These are phyloP conservation scores for Zoysia matrella DNA, from an alignment of 202 grass and related monocot genomes.

Conservation along the genomic window DNA sequence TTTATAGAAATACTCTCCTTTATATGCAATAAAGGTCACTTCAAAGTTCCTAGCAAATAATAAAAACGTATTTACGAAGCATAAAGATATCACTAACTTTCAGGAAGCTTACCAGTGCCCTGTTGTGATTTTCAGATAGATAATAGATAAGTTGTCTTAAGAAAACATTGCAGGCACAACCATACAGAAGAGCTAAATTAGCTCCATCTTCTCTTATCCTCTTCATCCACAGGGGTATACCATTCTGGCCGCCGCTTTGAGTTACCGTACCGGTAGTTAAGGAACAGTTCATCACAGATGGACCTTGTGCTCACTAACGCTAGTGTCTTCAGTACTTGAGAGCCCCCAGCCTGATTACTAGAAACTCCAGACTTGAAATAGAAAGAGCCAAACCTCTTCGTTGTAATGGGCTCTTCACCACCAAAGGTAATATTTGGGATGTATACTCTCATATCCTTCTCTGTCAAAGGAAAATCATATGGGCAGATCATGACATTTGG, in stretches of 20 bases:
- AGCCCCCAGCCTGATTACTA: slow-evolving; percentile 43
- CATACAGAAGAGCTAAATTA: slow-evolving; percentile 37
- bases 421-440: slow-evolving; percentile 83
- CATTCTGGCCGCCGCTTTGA: slow-evolving; percentile 76
- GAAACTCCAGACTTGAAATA: slow-evolving; percentile 80
- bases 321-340: slow-evolving; percentile 57
- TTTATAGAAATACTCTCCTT: slow-evolving; percentile 22
- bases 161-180: slow-evolving; percentile 17
- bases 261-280: slow-evolving; percentile 90
- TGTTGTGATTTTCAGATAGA: not conserved
- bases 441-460: slow-evolving; percentile 85
- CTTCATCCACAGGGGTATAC: slow-evolving; percentile 86
- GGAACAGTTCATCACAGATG: slow-evolving; percentile 74
- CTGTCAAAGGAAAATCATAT: slow-evolving; percentile 81
- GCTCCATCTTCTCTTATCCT: slow-evolving; percentile 91
- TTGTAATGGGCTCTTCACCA: slow-evolving; percentile 57
- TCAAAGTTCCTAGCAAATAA: slow-evolving; percentile 1
- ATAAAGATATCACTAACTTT: slow-evolving; percentile 19
- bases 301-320: slow-evolving; percentile 79
- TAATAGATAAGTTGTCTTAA: not conserved
- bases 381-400: slow-evolving; percentile 88
- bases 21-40: not conserved
- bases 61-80: not conserved
- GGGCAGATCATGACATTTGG: slow-evolving; percentile 95
- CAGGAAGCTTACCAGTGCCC: slow-evolving; percentile 9